Evolutionary conservation across 257 asterid species (phyloP), one percentile per base, ranked within the genome.

Genomic region (Jacaranda copaia): DNA sequence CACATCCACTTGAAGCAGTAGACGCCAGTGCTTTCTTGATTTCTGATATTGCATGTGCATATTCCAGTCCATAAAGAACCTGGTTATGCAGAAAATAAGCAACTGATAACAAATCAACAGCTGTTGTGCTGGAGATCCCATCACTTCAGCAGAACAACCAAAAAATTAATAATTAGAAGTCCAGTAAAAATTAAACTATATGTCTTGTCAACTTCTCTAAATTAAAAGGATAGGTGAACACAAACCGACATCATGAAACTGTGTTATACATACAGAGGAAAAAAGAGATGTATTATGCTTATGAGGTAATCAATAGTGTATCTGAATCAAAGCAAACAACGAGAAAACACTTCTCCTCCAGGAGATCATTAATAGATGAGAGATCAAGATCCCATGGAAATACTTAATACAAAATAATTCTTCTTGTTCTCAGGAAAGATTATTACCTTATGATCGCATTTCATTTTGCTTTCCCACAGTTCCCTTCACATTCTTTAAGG

Each of bases 61-160:
- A 95, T 85, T 95, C 99, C 68, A 93, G 88, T 49, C 97, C 99
- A 87, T 81, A 91, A 48, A 93, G 94, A 88, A 93, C 96, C 99
- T 95, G 89, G 71, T 73, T 32, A 75, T 43, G 71, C 70, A 70
- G 48, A 77, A 69, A 49, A 75, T 43, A 61, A 76, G 79, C 60
- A 56, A 81, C 42, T 79, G 57, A 66, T 66, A 62, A 77, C 42
- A 70, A 73, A 77, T 75, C 68, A 65, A 61, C 61, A 45, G 71
- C 65, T 58, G 71, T 64, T 13, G 53, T 3, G 10, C 36, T 13
- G 59, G 40, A 77, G 38, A 68, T 69, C 60, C 45, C 64, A 68
- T 57, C 32, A 66, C 75, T 43, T 72, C 20, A 39, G 74, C 57
- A 49, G 55, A 70, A n/a, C 48, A 20, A 15, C 57, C 45, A 74